phyloP scores from a whole-genome alignment of 225 moss, liverwort and hornwort species.

The Neckera pumila region DNA sequence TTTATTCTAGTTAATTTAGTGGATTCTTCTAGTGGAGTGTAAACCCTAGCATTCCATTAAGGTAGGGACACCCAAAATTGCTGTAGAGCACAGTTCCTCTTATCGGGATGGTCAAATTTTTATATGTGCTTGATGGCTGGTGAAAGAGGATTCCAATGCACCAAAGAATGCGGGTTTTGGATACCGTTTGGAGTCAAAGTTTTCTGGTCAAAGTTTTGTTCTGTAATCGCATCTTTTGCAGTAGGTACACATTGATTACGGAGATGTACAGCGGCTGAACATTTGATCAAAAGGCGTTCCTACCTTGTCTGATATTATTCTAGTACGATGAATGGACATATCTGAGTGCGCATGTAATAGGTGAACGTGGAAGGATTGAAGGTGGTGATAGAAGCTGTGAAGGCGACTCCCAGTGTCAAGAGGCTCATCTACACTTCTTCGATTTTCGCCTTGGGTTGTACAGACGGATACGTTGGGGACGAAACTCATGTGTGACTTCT shows the following conservation, averaged over 20 bases:
- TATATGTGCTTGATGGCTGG: neutral
- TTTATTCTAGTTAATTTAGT: neutral
- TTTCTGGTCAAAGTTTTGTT: neutral
- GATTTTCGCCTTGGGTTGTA: conserved; percentile 66
- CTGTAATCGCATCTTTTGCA: neutral
- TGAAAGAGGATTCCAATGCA: neutral
- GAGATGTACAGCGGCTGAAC: neutral
- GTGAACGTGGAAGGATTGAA: conserved; percentile 69
- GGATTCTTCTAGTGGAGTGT: neutral
- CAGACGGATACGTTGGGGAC: conserved; percentile 58
- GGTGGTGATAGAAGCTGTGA: conserved; percentile 70
- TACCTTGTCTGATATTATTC: neutral
- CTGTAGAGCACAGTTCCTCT: neutral
- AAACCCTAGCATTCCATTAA: neutral
- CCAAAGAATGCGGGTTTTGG: neutral
- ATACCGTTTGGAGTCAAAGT: neutral
- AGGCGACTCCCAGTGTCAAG: conserved; percentile 45
- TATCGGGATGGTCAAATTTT: neutral
- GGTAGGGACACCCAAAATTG: neutral
- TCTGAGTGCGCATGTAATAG: conserved; percentile 6
- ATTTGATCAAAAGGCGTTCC: neutral
- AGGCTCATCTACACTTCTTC: conserved; percentile 79
- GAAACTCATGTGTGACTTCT: conserved; percentile 45
- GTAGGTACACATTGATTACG: neutral
- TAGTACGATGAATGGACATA: neutral